Percentiles rank a stretch among this genome's conserved stretches.
phyloP scores from a whole-genome alignment of 2,329 filamentous ascomycete genomes.

The Colletotrichum gigasporum region DNA sequence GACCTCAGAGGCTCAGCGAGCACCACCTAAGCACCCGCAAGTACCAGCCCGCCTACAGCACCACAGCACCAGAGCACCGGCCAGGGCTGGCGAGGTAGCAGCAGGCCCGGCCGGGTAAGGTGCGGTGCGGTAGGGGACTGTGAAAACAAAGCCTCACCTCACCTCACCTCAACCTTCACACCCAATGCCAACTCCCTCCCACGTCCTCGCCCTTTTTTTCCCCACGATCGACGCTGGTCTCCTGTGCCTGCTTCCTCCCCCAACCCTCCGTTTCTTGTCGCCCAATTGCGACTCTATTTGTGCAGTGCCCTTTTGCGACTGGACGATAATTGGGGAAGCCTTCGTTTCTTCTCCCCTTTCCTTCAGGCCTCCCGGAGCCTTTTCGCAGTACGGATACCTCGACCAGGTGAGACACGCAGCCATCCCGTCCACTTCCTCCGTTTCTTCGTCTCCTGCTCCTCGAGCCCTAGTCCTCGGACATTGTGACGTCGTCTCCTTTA shows the following conservation, averaged over 20 bases:
- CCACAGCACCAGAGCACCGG: background rate
- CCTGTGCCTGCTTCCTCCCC: constrained; percentile 32
- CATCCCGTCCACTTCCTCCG: constrained; percentile 16
- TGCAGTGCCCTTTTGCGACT: constrained; percentile 17
- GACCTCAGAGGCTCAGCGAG: background rate
- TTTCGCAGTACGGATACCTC: constrained; percentile 9
- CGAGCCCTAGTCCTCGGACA: constrained; percentile 5
- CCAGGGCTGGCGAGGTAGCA: too few relatives aligned
- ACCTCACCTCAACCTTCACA: constrained; percentile 40
- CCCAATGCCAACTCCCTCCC: constrained; percentile 38
- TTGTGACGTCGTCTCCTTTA: background rate
- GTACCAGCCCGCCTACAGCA: background rate
- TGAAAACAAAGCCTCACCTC: constrained; percentile 54
- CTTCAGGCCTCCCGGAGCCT: constrained; percentile 11
- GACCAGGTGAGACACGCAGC: constrained; percentile 30
- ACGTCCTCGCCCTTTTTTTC: constrained; percentile 40
- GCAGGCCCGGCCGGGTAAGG: background rate
- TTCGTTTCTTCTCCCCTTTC: constrained; percentile 25
- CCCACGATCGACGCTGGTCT: constrained; percentile 35
- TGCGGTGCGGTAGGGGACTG: constrained; percentile 18
- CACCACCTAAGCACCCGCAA: background rate
- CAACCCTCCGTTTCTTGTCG: constrained; percentile 44
- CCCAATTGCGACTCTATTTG: constrained; percentile 50
- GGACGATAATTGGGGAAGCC: constrained; percentile 27
- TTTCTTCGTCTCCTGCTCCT: constrained; percentile 15